phyloP scores from a whole-genome alignment of 164 flowering plant genomes.

The Piper betle region DNA sequence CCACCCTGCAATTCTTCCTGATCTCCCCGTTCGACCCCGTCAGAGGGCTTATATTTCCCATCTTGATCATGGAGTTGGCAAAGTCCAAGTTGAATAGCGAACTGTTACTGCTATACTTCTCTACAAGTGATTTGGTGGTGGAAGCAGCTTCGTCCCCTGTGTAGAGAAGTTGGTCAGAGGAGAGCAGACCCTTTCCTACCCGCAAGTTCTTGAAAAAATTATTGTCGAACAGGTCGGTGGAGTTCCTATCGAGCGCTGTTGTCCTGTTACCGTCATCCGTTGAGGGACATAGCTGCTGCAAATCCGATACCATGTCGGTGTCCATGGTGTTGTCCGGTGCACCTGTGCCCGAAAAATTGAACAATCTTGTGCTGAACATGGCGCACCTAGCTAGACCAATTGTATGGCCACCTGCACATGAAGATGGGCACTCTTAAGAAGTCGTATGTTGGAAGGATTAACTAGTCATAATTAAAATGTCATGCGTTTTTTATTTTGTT shows the following conservation, averaged over 20 bases:
- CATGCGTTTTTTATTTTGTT: too few relatives aligned
- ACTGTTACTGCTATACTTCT: slow-evolving; percentile 31
- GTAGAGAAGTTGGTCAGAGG: slow-evolving; percentile 50
- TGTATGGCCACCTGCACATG: slow-evolving; percentile 56
- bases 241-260: slow-evolving; percentile 44
- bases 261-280: slow-evolving; percentile 48
- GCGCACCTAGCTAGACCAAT: slow-evolving; percentile 63
- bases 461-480: not conserved
- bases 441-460: not conserved
- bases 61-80: slow-evolving; percentile 55
- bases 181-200: slow-evolving; percentile 43
- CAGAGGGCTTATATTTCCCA: slow-evolving; percentile 53
- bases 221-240: slow-evolving; percentile 62
- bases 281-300: slow-evolving; percentile 46
- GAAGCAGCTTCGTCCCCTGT: slow-evolving; percentile 31
- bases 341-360: slow-evolving; percentile 49
- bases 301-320: slow-evolving; percentile 22
- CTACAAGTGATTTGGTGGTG: slow-evolving; percentile 37
- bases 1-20: slow-evolving; percentile 48
- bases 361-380: slow-evolving; percentile 43
- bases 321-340: slow-evolving; percentile 54
- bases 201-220: slow-evolving; percentile 66
- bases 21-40: slow-evolving; percentile 56
- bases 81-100: slow-evolving; percentile 40
- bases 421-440: not conserved